These are phyloP conservation scores for Ambrosiella xylebori DNA, from an alignment of 2,329 filamentous ascomycete species.

Conservation along the genomic window DNA sequence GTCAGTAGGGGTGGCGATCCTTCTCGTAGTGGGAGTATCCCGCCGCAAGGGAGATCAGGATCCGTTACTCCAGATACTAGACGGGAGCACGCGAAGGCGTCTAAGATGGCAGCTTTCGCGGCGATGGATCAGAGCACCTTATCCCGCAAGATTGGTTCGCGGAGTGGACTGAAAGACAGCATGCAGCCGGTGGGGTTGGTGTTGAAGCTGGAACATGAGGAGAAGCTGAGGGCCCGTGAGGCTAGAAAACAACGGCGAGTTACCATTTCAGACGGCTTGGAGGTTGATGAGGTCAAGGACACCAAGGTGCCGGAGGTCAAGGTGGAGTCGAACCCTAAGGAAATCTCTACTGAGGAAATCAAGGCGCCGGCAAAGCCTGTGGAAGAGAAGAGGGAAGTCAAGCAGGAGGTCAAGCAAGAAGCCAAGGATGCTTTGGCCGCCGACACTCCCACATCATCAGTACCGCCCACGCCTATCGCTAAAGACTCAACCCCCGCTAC, in stretches of 20 bases:
- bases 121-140: conserved; percentile 47
- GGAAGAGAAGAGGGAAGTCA: conserved; percentile 14
- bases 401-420: conserved; percentile 15
- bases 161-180: conserved; percentile 16
- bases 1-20: not conserved
- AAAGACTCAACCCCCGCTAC: not conserved
- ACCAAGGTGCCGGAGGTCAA: not conserved
- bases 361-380: conserved; percentile 12
- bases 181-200: conserved; percentile 16
- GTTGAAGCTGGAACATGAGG: conserved; percentile 14
- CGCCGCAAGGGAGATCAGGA: not conserved
- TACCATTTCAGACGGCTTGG: not conserved
- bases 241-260: conserved; percentile 3
- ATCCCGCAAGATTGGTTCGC: conserved; percentile 36
- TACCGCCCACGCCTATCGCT: not conserved
- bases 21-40: not conserved
- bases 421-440: conserved; percentile 12
- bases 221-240: conserved; percentile 2
- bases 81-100: conserved; percentile 19
- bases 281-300: not conserved
- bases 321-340: conserved; percentile 10
- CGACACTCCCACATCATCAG: conserved; percentile 1
- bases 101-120: conserved; percentile 43
- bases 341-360: conserved; percentile 2
- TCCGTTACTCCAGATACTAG: conserved; percentile 8